Percentiles rank a stretch among this genome's conserved stretches.
Conservation (phyloP, 768 basidiomycete species). For the Russula emetica region DNA sequence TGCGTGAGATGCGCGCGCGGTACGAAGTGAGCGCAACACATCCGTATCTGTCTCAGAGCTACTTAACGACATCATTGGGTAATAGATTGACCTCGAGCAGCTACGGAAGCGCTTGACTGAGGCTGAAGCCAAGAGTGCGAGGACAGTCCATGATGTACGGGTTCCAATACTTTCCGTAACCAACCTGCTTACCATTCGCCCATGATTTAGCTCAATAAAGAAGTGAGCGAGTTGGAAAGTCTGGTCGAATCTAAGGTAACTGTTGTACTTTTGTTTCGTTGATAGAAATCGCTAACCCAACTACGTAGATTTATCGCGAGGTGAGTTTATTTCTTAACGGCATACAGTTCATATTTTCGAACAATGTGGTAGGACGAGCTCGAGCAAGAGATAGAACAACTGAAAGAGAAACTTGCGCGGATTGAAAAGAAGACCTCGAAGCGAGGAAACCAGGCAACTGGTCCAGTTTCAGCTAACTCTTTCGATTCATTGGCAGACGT, state of each 20-base stretch:
- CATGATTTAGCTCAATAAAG: slow-evolving; percentile 68
- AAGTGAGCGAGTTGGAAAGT: slow-evolving; percentile 87
- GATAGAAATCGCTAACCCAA: background rate
- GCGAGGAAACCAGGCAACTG: slow-evolving; percentile 36
- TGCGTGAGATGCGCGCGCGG: slow-evolving; percentile 48
- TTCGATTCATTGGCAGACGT: slow-evolving; percentile 22
- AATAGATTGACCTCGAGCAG: slow-evolving; percentile 63
- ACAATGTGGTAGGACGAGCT: slow-evolving; percentile 64
- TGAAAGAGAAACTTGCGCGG: slow-evolving; percentile 65
- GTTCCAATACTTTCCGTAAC: background rate
- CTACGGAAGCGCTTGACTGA: slow-evolving; percentile 65
- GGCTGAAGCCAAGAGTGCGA: slow-evolving; percentile 69
- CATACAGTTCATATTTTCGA: too few relatives aligned
- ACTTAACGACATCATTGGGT: slow-evolving; percentile 2
- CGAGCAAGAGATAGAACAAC: slow-evolving; percentile 74
- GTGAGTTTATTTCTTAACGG: slow-evolving; percentile 36
- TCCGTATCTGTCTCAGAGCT: background rate
- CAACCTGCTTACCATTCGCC: slow-evolving; percentile 13
- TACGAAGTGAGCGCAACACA: slow-evolving; percentile 44
- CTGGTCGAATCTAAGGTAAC: slow-evolving; percentile 90
- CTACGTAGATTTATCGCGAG: slow-evolving; percentile 74
- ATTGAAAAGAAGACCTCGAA: slow-evolving; percentile 55
- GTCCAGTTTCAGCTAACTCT: slow-evolving; percentile 27
- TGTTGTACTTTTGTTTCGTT: background rate
- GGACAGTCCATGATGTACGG: slow-evolving; percentile 63